Evolutionary conservation across 2,329 filamentous ascomycete species (phyloP).

Genomic region (Alternaria postmessia): DNA sequence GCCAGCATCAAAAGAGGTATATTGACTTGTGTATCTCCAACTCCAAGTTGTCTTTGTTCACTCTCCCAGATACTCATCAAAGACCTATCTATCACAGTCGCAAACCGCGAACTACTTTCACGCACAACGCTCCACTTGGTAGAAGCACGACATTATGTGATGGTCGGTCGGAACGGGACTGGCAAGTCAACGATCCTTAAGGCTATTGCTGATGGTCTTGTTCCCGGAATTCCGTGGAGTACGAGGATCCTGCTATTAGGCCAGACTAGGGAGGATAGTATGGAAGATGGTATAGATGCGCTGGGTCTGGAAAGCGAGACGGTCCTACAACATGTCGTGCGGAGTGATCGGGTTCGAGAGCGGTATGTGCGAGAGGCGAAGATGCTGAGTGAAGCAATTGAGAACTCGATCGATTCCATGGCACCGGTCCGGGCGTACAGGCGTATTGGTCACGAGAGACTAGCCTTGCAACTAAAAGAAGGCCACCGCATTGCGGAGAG

Average conservation of each 20-base stretch:
- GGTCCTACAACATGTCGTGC: constrained; percentile 73
- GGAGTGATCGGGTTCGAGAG: constrained; percentile 60
- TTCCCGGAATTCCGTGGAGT: constrained; percentile 67
- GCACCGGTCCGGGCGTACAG: constrained; percentile 69
- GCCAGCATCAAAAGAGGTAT: constrained; percentile 49
- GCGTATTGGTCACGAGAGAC: constrained; percentile 67
- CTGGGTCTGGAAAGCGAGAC: constrained; percentile 46
- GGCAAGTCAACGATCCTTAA: constrained; percentile 82
- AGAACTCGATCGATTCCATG: constrained; percentile 62
- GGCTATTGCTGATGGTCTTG: constrained; percentile 78
- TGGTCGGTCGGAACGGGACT: constrained; percentile 81
- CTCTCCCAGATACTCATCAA: constrained; percentile 61
- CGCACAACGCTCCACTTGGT: constrained; percentile 77
- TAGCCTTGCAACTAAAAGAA: constrained; percentile 70
- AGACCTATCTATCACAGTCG: constrained; percentile 73
- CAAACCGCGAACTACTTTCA: constrained; percentile 70
- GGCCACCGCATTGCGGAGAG: constrained; percentile 77
- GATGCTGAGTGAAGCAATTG: constrained; percentile 68
- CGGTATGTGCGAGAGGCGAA: constrained; percentile 68
- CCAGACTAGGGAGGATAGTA: constrained; percentile 36
- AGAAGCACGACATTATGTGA: constrained; percentile 75
- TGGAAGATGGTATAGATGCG: constrained; percentile 46
- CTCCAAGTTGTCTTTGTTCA: constrained; percentile 5
- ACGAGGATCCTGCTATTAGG: constrained; percentile 47
- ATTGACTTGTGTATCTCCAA: neutral